phyloP scores from a whole-genome alignment of 257 asterid genomes.

The Vinca minor region DNA sequence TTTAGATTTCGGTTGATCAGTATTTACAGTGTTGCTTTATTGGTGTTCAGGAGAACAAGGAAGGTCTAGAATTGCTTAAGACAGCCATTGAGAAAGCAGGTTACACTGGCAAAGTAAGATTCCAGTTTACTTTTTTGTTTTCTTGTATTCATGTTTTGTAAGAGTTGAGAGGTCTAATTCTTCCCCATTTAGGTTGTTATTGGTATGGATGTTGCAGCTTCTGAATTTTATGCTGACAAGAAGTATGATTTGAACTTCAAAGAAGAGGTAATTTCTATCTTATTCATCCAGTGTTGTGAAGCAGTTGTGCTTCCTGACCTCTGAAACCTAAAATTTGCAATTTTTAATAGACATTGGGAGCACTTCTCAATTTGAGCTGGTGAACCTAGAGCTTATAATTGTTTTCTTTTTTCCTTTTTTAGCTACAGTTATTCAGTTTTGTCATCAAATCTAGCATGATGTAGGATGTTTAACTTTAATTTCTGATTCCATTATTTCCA shows the following conservation, averaged over 20 bases:
- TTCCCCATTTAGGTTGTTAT: constrained; percentile 58
- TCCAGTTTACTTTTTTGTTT: background rate
- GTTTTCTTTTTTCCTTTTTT: background rate
- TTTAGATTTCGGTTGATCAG: background rate
- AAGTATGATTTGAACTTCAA: constrained; percentile 89
- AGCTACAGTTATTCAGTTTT: too few species aligned
- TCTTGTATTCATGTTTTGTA: background rate
- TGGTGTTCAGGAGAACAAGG: constrained; percentile 80
- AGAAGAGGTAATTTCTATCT: constrained; percentile 54
- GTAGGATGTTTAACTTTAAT: background rate
- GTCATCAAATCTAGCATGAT: background rate
- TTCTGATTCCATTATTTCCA: constrained; percentile 23
- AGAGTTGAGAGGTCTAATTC: background rate
- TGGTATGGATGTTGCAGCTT: constrained; percentile 99
- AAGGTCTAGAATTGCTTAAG: constrained; percentile 94
- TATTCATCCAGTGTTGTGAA: background rate
- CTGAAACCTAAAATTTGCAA: background rate
- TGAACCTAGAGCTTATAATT: too few species aligned
- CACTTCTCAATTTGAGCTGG: background rate
- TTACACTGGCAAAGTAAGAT: constrained; percentile 64
- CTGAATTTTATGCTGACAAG: constrained; percentile 84
- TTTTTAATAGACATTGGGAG: background rate
- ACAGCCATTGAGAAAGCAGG: constrained; percentile 96
- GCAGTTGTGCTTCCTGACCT: background rate
- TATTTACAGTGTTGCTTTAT: constrained; percentile 16